phyloP scores from a whole-genome alignment of 2,329 filamentous ascomycete genomes.

The Diaporthe ilicicola region DNA sequence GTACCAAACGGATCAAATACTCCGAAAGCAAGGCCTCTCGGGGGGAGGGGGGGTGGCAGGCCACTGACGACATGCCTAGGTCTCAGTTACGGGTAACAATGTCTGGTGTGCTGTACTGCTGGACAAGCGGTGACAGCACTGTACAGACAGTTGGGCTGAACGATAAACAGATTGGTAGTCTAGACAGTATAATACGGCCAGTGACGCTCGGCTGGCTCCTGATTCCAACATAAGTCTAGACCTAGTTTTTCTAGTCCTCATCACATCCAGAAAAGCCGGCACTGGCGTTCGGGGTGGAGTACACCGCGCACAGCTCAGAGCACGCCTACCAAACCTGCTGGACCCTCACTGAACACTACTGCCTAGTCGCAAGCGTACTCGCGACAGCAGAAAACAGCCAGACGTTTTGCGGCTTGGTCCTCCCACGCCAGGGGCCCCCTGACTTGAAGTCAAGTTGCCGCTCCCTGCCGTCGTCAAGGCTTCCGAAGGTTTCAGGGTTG shows the following conservation, averaged over 20 bases:
- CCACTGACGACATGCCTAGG: too few relatives aligned
- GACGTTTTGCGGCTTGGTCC: conserved; percentile 13
- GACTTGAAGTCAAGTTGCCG: not conserved
- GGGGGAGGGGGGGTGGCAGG: too few relatives aligned
- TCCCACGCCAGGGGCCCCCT: not conserved
- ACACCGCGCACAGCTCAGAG: not conserved
- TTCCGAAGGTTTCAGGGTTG: not conserved
- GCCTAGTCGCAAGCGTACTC: conserved; percentile 1
- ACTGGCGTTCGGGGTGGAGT: conserved; percentile 2
- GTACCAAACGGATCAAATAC: not conserved
- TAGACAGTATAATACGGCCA: too few relatives aligned
- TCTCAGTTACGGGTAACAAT: not conserved
- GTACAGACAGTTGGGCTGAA: too few relatives aligned
- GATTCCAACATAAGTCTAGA: not conserved
- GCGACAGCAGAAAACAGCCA: conserved; percentile 1
- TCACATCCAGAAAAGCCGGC: not conserved
- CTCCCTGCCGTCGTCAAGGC: not conserved
- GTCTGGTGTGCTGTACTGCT: not conserved
- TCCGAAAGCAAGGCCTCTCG: too few relatives aligned
- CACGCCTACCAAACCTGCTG: not conserved
- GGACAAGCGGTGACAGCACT: not conserved
- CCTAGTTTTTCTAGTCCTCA: too few relatives aligned
- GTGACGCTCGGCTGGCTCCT: conserved; percentile 2
- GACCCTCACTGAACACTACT: not conserved
- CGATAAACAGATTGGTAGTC: too few relatives aligned